Evolutionary conservation across 352 stramenopile species (phyloP), one percentile per base, ranked within the genome.

Genomic region (Phytophthora europaea): DNA sequence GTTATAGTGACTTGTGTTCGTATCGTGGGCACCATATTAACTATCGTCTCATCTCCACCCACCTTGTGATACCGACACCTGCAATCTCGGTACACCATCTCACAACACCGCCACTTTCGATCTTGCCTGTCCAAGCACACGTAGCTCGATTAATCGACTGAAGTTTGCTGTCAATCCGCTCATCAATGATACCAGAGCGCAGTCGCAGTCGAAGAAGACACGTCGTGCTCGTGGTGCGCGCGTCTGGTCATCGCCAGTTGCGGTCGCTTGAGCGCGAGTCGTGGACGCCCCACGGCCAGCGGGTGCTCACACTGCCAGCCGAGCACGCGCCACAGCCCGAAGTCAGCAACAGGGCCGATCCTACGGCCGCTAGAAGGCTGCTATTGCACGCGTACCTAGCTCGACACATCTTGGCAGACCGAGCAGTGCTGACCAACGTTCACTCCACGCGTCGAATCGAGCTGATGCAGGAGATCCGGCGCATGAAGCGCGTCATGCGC

Each of bases 401-500:
- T 23, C 70, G 71, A 3, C 64, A 73, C 20, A 40, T 77, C 16
- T 56, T 82, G 60, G 47, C 70, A 8, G 64, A 80, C 18, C 72
- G 67, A 2, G 40, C 43, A 4, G 54, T 73, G 51, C 33, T 80
- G 34, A 58, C 65, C n/a, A 52, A 60, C 53, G 12, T 85, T 51
- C 67, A 76, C 4, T 64, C 70, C 15, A 59, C 20, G 10, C 76
- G 60, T 33, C 78, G 81, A 20, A 48, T 38, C 0, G 73, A 85
- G 68, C 50, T 85, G 34, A 38, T 83, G 38, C 64, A 83, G 6
- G 81, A 88, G 71, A 77, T 88, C 47, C 43, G 58, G 40, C 70
- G 73, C 23, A 73, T 88, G 59, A 60, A 68, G 20, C 38, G 52
- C 15, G 61, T 84, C 20, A 71, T 79, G 50, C 55, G 53, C 28